Evolutionary conservation across 2,329 filamentous ascomycete genomes (phyloP), one percentile per base, ranked within the genome.

Genomic region (Incumbomyces delicatus): DNA sequence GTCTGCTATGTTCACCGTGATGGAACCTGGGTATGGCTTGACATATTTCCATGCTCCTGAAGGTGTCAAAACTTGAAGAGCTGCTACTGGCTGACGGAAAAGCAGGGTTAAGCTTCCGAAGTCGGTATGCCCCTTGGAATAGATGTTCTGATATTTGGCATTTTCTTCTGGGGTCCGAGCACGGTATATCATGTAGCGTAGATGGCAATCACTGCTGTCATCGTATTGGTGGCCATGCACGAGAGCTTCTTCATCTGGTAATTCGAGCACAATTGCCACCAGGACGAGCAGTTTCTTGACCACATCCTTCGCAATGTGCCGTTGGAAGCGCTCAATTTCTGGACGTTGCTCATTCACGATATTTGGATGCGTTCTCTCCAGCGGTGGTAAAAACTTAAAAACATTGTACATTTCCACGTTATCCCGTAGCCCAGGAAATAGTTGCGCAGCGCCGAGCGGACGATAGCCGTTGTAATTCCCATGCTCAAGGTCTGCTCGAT

Each of bases 341-440:
- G 67, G 59, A 29, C 73, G 67, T 49, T 77, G 65, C 1, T 71
- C 64, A 31, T 67, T 58, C 6, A 81, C 60, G 0, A 78, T 56
- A 0, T 67, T 60, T 0, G 74, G 74, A 1, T 76, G 73, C 2
- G 58, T 48, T 3, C 70, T 66, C 32, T 67, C 60, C 50, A 70
- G 66, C 39, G 66, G 58, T 2, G 63, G 60, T 11, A 65, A 68
- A 57, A 77, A 80, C 54, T 81, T 81, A 49, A 74, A 71, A 12
- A 79, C 71, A 55, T 80, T 79, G 65, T 75, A 80, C n/a, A 79
- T 70, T 56, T 80, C 72, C 31, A 75, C 64, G 48, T 78, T 78
- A 56, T 80, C 76, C 18, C 51, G 54, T 17, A 60, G 48, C 11
- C 61, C 61, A 1, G 59, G 58, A 13, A 51, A 49, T 14, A 60